These are phyloP conservation scores for Aspergillus novoparasiticus DNA, from an alignment of 2,329 filamentous ascomycete genomes.

Conservation along the genomic window DNA sequence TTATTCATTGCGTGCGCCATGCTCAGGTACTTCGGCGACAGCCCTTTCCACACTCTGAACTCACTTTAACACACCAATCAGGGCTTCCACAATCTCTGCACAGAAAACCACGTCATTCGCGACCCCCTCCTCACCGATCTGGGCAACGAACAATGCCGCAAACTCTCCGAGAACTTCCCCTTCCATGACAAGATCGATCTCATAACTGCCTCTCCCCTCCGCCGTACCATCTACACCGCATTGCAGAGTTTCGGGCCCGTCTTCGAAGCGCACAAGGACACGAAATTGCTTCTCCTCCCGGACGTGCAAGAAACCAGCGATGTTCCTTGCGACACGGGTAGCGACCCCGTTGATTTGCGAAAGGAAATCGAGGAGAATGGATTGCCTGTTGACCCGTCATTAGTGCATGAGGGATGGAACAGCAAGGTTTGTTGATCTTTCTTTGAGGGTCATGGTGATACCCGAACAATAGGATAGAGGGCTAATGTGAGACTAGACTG, in stretches of 20 bases:
- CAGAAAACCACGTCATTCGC: constrained; percentile 69
- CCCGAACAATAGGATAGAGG: background rate
- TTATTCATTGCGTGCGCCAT: constrained; percentile 50
- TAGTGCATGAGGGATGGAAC: constrained; percentile 71
- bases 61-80: constrained; percentile 36
- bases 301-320: constrained; percentile 77
- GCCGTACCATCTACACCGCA: constrained; percentile 78
- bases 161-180: constrained; percentile 65
- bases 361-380: constrained; percentile 61
- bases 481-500: constrained; percentile 29
- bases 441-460: background rate
- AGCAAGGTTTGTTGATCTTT: constrained; percentile 55
- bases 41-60: background rate
- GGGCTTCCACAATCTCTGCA: constrained; percentile 77
- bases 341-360: constrained; percentile 55
- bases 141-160: constrained; percentile 74
- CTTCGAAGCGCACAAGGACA: constrained; percentile 47
- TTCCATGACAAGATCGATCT: constrained; percentile 66
- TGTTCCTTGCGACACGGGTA: constrained; percentile 76
- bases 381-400: constrained; percentile 63
- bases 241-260: constrained; percentile 67
- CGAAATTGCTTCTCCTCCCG: constrained; percentile 67
- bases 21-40: constrained; percentile 41
- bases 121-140: constrained; percentile 77
- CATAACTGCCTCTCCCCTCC: constrained; percentile 76